Evolutionary conservation across 2,329 filamentous ascomycete genomes (phyloP).

Genomic region (Calonectria multiphialidica): DNA sequence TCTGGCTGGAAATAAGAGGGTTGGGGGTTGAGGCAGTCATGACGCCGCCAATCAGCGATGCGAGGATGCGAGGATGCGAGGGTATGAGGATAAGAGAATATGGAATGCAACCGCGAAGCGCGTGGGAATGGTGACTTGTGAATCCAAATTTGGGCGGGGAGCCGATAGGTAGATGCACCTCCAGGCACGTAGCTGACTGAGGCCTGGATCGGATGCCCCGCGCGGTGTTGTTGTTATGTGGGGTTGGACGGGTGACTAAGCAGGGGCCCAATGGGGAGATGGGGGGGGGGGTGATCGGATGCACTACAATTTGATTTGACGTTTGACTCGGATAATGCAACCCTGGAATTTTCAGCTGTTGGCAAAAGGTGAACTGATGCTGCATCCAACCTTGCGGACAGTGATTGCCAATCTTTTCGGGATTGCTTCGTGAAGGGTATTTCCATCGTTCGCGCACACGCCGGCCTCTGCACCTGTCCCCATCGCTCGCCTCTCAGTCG

Average conservation of each 20-base stretch:
- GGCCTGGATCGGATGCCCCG: conserved; percentile 11
- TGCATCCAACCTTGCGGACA: conserved; percentile 3
- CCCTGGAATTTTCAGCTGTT: conserved; percentile 26
- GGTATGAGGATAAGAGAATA: not conserved
- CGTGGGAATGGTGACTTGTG: not conserved
- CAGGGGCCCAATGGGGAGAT: not conserved
- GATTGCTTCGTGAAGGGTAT: not conserved
- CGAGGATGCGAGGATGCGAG: not conserved
- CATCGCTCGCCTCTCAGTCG: not conserved
- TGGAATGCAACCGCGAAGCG: not conserved
- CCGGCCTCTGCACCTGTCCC: not conserved
- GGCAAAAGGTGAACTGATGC: conserved; percentile 26
- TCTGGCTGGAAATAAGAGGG: conserved; percentile 74
- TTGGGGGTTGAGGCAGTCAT: conserved; percentile 65
- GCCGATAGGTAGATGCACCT: not conserved
- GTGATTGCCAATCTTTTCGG: conserved; percentile 6
- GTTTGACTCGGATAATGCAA: conserved; percentile 9
- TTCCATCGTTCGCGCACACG: conserved; percentile 7
- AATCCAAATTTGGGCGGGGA: not conserved
- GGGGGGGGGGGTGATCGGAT: conserved; percentile 6
- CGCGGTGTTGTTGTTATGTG: conserved; percentile 14
- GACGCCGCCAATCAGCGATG: conserved; percentile 30
- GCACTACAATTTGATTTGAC: conserved; percentile 4
- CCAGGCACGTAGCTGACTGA: not conserved
- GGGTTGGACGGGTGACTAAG: conserved; percentile 22